Evolutionary conservation across 768 basidiomycete genomes (phyloP).

Genomic region (Lactarius hatsudake): DNA sequence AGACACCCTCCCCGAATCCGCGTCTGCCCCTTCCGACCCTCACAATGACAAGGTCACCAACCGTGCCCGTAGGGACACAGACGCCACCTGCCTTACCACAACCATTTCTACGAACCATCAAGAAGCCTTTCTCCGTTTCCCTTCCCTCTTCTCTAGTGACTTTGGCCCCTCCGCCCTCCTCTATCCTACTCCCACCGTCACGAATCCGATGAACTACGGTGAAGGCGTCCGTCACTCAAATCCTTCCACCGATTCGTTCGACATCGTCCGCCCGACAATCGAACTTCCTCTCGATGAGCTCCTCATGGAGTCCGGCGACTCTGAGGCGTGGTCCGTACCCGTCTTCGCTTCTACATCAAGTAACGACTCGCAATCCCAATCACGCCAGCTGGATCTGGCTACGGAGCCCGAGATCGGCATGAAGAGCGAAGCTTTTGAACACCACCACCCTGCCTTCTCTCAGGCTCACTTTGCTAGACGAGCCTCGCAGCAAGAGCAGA

Average conservation of each 20-base stretch:
- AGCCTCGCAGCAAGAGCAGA: slow-evolving; percentile 44
- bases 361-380: slow-evolving; percentile 16
- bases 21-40: slow-evolving; percentile 4
- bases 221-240: slow-evolving; percentile 57
- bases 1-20: slow-evolving; percentile 21
- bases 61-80: slow-evolving; percentile 34
- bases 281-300: slow-evolving; percentile 86
- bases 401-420: slow-evolving; percentile 35
- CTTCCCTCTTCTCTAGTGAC: slow-evolving; percentile 66
- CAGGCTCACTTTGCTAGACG: slow-evolving; percentile 42
- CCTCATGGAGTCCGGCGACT: slow-evolving; percentile 45
- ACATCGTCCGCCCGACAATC: slow-evolving; percentile 74
- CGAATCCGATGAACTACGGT: slow-evolving; percentile 71
- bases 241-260: slow-evolving; percentile 50
- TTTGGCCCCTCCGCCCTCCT: slow-evolving; percentile 79
- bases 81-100: slow-evolving; percentile 25
- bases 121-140: slow-evolving; percentile 58
- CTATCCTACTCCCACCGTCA: slow-evolving; percentile 62
- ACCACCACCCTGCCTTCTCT: slow-evolving; percentile 34
- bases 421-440: slow-evolving; percentile 28
- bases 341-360: slow-evolving; percentile 20
- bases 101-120: slow-evolving; percentile 29
- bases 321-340: slow-evolving; percentile 33
- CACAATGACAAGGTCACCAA: slow-evolving; percentile 38
- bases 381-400: slow-evolving; percentile 27